Percentiles rank a stretch among this genome's conserved stretches.
Conservation (phyloP, 2,329 filamentous ascomycete species). For the Didymosphaeria variabile region DNA sequence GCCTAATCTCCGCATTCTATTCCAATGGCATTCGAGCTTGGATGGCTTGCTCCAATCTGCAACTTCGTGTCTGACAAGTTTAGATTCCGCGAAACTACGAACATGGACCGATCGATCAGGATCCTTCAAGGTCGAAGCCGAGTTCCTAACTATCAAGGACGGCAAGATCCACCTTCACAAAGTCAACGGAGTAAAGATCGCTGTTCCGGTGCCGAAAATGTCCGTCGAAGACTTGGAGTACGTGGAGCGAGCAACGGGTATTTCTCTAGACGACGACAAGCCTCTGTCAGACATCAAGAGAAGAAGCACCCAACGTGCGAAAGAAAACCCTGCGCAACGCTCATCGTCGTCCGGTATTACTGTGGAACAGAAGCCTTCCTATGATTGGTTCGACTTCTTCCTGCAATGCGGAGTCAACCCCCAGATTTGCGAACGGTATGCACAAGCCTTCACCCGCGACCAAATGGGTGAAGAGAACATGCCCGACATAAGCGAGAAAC, state of each 20-base stretch:
- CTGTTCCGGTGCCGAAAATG: constrained; percentile 95
- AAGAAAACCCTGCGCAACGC: constrained; percentile 56
- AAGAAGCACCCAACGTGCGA: constrained; percentile 57
- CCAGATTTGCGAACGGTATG: constrained; percentile 92
- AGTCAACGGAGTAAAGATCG: constrained; percentile 97
- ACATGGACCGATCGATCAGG: constrained; percentile 96
- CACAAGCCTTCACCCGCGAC: constrained; percentile 86
- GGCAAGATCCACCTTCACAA: constrained; percentile 98
- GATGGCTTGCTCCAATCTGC: neutral
- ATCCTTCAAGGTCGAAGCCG: constrained; percentile 95
- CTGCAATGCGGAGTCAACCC: constrained; percentile 89
- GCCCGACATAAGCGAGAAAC: constrained; percentile 84
- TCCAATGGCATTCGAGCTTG: neutral
- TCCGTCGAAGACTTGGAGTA: constrained; percentile 94
- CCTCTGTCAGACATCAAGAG: constrained; percentile 83
- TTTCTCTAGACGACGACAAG: constrained; percentile 91
- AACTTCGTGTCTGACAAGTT: constrained; percentile 20
- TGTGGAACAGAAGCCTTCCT: constrained; percentile 75
- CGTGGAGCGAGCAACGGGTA: constrained; percentile 85
- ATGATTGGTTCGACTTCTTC: constrained; percentile 99
- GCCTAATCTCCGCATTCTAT: neutral
- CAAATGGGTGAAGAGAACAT: constrained; percentile 96
- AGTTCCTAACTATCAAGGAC: constrained; percentile 93
- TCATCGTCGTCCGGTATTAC: constrained; percentile 67
- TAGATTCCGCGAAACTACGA: constrained; percentile 79